These are phyloP conservation scores for Orbilia quercus DNA, from an alignment of 2,329 filamentous ascomycete genomes.

Conservation along the genomic window DNA sequence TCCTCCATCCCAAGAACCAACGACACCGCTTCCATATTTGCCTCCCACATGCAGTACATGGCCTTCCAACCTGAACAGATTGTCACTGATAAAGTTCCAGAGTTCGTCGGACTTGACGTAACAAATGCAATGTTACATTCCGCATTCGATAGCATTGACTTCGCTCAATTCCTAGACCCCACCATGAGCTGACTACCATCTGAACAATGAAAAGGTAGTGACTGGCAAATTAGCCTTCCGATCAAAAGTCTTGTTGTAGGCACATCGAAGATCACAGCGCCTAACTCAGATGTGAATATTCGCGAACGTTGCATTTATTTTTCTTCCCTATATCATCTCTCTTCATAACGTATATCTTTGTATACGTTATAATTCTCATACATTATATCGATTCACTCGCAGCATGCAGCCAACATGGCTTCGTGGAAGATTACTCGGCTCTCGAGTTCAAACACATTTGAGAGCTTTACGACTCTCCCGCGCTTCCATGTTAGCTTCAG, in stretches of 20 bases:
- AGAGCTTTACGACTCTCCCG: slow-evolving; percentile 40
- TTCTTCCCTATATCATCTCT: slow-evolving; percentile 3
- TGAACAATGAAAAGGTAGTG: slow-evolving; percentile 7
- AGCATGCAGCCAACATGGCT: slow-evolving; percentile 49
- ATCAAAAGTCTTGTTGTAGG: slow-evolving; percentile 34
- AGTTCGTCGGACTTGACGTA: slow-evolving; percentile 31
- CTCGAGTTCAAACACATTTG: slow-evolving; percentile 57
- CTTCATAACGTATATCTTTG: not conserved
- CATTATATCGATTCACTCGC: slow-evolving; percentile 13
- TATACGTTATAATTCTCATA: slow-evolving; percentile 23
- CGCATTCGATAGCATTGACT: slow-evolving; percentile 35
- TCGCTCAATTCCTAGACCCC: slow-evolving; percentile 38
- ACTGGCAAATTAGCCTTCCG: not conserved
- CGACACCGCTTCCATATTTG: slow-evolving; percentile 29
- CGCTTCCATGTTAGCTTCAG: slow-evolving; percentile 46
- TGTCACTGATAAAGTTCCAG: slow-evolving; percentile 28
- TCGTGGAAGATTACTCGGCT: slow-evolving; percentile 34
- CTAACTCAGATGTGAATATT: slow-evolving; percentile 19
- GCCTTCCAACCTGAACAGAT: slow-evolving; percentile 36
- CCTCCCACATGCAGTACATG: slow-evolving; percentile 27
- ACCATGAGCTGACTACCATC: slow-evolving; percentile 29
- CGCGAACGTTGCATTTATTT: slow-evolving; percentile 12
- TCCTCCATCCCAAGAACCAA: slow-evolving; percentile 36
- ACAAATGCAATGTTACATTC: slow-evolving; percentile 1
- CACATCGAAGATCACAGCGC: slow-evolving; percentile 36